Conservation (phyloP, 129 eudicot species). For the Pulicaria dysenterica region DNA sequence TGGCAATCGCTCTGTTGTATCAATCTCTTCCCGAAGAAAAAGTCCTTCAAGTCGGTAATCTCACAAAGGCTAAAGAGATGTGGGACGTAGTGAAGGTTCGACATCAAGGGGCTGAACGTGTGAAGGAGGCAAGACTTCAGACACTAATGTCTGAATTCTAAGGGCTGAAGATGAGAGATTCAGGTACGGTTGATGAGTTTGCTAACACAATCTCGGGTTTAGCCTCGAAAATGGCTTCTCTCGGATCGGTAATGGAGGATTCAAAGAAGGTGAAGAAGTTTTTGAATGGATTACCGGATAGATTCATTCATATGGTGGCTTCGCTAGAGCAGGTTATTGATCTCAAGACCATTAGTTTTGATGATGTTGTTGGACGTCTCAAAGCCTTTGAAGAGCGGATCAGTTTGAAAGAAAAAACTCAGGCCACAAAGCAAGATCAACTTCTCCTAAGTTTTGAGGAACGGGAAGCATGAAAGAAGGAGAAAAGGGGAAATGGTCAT, state of each 20-base stretch:
- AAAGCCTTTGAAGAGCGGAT: constrained; percentile 2
- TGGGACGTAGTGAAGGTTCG: too few relatives aligned
- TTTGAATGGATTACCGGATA: neutral
- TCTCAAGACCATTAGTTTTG: neutral
- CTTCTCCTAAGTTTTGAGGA: too few relatives aligned
- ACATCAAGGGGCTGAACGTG: too few relatives aligned
- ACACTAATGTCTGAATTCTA: too few relatives aligned
- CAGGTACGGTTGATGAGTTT: neutral
- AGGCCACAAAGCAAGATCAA: too few relatives aligned
- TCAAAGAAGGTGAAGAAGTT: neutral
- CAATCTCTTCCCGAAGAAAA: too few relatives aligned
- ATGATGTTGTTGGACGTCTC: constrained; percentile 10
- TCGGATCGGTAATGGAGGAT: neutral
- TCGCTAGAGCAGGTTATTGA: constrained; percentile 1
- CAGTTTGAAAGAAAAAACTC: too few relatives aligned
- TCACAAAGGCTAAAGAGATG: too few relatives aligned
- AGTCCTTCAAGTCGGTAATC: too few relatives aligned
- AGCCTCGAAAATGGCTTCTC: neutral
- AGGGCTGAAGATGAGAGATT: constrained; percentile 6
- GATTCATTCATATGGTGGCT: neutral
- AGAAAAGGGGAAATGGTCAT: neutral
- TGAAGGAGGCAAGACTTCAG: too few relatives aligned
- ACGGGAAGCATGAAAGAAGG: neutral
- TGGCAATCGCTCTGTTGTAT: too few relatives aligned
- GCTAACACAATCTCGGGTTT: neutral